These are phyloP conservation scores for Gonium pectorale DNA, from an alignment of 139 green algal genomes.

Conservation along the genomic window DNA sequence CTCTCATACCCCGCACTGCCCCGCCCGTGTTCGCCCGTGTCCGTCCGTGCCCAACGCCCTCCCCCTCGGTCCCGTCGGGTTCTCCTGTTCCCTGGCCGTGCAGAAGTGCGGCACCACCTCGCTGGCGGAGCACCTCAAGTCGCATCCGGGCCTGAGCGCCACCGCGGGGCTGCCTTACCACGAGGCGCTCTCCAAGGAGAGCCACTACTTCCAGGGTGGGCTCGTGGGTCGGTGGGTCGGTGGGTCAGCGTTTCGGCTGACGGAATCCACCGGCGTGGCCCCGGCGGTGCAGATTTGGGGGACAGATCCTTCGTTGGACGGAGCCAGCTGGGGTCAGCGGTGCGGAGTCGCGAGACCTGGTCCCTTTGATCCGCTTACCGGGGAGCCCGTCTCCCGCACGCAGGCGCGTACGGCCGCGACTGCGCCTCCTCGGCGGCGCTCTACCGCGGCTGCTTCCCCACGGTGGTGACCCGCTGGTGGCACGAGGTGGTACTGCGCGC, in stretches of 20 bases:
- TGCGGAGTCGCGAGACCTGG: no score
- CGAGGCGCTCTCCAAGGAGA: slow-evolving; percentile 81
- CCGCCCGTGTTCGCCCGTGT: no score
- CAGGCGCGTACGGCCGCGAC: slow-evolving; percentile 68
- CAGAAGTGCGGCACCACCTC: slow-evolving; percentile 83
- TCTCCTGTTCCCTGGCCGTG: no score
- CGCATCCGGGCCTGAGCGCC: slow-evolving; percentile 76
- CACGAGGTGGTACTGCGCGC: slow-evolving; percentile 57
- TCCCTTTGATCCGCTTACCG: no score
- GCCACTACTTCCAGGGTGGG: slow-evolving; percentile 79
- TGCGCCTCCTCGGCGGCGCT: slow-evolving; percentile 49
- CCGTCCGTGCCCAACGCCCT: no score
- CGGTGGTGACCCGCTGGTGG: slow-evolving; percentile 75
- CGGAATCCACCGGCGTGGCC: no score
- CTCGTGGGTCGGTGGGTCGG: neutral
- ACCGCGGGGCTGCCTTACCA: slow-evolving; percentile 77
- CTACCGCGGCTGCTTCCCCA: slow-evolving; percentile 89
- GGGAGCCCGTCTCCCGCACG: neutral
- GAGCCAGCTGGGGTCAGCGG: no score
- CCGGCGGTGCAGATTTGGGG: no score
- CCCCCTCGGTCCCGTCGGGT: no score
- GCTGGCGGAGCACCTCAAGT: slow-evolving; percentile 74
- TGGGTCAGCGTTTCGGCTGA: no score
- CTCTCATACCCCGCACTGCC: no score
- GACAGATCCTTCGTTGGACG: no score